phyloP scores from a whole-genome alignment of 192 early-diverging fungal genomes.

The Entrophospora sp. region DNA sequence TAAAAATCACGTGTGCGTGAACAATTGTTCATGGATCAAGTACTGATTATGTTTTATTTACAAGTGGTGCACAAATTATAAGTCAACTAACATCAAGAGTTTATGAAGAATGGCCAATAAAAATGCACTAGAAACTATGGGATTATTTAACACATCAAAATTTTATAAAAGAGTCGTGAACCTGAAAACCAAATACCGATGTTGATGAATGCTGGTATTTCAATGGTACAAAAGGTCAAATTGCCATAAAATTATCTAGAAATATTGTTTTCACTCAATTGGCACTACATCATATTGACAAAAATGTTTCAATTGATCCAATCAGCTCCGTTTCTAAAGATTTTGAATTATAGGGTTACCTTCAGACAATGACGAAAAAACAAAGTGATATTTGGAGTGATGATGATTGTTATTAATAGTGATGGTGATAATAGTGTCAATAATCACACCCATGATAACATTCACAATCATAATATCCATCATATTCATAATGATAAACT shows the following conservation, averaged over 20 bases:
- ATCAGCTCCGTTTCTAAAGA: neutral
- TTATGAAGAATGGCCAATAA: conserved; percentile 1
- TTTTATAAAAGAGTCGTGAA: neutral
- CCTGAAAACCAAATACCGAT: neutral
- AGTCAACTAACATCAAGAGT: neutral
- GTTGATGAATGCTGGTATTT: conserved; percentile 14
- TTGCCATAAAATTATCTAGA: conserved; percentile 3
- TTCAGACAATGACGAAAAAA: no score
- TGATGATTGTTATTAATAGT: neutral
- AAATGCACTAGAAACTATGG: conserved; percentile 1
- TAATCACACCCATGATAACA: no score
- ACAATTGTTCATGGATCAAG: neutral
- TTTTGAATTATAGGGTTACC: conserved; percentile 20
- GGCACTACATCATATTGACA: neutral
- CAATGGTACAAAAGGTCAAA: conserved; percentile 6
- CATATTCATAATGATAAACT: neutral
- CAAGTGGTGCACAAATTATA: conserved; percentile 4
- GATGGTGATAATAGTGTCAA: neutral
- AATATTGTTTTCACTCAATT: neutral
- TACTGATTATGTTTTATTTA: neutral
- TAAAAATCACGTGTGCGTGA: no score
- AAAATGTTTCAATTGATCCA: conserved; percentile 2
- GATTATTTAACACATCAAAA: neutral
- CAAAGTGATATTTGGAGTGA: no score
- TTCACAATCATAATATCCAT: no score